Evolutionary conservation across 345 rosid species (phyloP).

Genomic region (Melastoma malabathricum): DNA sequence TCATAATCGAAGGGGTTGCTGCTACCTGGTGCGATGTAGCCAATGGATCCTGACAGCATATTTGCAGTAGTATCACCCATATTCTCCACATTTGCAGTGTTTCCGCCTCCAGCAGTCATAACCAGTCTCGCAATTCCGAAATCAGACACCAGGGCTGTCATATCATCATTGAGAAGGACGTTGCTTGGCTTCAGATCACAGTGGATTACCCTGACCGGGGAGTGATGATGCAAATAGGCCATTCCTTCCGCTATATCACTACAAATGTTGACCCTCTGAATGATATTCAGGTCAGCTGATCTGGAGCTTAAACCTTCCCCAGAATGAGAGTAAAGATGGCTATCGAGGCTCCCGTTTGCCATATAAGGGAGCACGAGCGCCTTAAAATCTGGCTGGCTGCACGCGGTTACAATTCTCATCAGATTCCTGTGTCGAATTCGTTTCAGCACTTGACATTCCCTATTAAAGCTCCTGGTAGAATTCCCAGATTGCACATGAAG

Average conservation of each 20-base stretch:
- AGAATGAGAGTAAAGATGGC: conserved; percentile 30
- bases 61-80: conserved; percentile 40
- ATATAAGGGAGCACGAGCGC: conserved; percentile 46
- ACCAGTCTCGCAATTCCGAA: conserved; percentile 44
- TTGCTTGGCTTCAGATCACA: conserved; percentile 56
- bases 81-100: conserved; percentile 19
- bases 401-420: conserved; percentile 43
- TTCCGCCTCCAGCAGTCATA: conserved; percentile 22
- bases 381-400: conserved; percentile 46
- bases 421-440: conserved; percentile 46
- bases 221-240: conserved; percentile 59
- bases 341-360: conserved; percentile 46
- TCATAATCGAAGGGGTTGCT: not conserved
- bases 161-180: conserved; percentile 49
- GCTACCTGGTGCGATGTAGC: conserved; percentile 54
- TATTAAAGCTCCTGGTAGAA: conserved; percentile 38
- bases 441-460: conserved; percentile 47
- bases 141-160: conserved; percentile 52
- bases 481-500: conserved; percentile 31
- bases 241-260: conserved; percentile 49
- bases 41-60: conserved; percentile 33
- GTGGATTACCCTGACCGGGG: conserved; percentile 39
- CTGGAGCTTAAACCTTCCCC: conserved; percentile 13
- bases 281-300: conserved; percentile 29
- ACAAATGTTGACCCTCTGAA: conserved; percentile 40